phyloP scores from a whole-genome alignment of 352 stramenopile species.

The Phytopythium cucurbitacearum region DNA sequence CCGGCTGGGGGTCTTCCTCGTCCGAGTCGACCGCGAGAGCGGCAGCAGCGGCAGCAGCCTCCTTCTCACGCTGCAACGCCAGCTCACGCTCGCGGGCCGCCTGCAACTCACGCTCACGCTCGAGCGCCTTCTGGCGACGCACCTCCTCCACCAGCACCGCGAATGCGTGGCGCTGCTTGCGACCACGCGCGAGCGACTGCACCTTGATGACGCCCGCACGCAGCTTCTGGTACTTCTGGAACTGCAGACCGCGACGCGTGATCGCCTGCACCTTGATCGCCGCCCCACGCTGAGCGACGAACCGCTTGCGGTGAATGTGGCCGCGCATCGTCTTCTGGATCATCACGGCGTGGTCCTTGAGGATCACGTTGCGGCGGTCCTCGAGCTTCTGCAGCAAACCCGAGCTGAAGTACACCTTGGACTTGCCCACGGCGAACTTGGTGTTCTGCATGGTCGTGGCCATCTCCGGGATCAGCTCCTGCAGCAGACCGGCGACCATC shows the following conservation, averaged over 20 bases:
- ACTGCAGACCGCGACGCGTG: conserved; percentile 30
- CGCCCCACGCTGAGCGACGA: conserved; percentile 34
- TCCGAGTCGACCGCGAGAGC: neutral
- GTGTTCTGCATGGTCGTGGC: conserved; percentile 65
- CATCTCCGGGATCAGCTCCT: conserved; percentile 64
- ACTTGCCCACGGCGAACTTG: conserved; percentile 74
- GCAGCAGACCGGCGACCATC: conserved; percentile 76
- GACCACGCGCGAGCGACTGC: conserved; percentile 50
- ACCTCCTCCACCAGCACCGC: conserved; percentile 41
- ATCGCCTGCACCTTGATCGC: conserved; percentile 50
- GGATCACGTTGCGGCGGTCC: conserved; percentile 68
- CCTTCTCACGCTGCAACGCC: conserved; percentile 30
- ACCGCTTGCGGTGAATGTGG: conserved; percentile 53
- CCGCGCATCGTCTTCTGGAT: conserved; percentile 75
- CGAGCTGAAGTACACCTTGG: conserved; percentile 86
- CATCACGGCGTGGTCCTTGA: conserved; percentile 68
- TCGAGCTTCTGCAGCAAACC: conserved; percentile 91
- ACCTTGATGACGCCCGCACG: conserved; percentile 43
- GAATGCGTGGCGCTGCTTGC: conserved; percentile 57
- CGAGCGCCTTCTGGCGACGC: conserved; percentile 19
- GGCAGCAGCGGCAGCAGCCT: conserved; percentile 18
- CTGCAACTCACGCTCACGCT: conserved; percentile 32
- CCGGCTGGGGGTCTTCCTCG: conserved; percentile 48
- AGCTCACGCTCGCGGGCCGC: conserved; percentile 29
- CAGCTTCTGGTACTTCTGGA: conserved; percentile 41